Evolutionary conservation across 495 filamentous ascomycete species (phyloP).

Genomic region (Aspergillus cristatus): DNA sequence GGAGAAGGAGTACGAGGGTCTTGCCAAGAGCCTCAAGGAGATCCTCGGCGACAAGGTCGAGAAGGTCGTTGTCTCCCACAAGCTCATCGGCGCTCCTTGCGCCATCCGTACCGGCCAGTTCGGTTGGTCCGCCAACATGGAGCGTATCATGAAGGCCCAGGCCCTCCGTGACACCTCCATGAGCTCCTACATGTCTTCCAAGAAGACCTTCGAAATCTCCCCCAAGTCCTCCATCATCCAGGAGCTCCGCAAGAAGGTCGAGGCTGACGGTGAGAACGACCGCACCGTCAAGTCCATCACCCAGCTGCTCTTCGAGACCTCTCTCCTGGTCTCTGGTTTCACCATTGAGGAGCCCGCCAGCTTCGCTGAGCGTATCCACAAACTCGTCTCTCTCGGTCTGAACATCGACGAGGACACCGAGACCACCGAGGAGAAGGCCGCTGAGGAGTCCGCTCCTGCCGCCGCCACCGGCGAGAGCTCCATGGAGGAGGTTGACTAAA

Average conservation of each 20-base stretch:
- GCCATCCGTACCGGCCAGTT: conserved; percentile 99
- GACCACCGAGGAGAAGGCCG: conserved; percentile 52
- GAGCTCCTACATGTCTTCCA: conserved; percentile 99
- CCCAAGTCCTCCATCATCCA: conserved; percentile 95
- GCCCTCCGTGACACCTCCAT: conserved; percentile 99
- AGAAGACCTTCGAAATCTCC: conserved; percentile 99
- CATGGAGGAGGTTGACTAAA: conserved; percentile 70
- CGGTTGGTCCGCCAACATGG: conserved; percentile 99
- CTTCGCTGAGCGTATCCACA: conserved; percentile 98
- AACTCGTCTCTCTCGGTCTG: conserved; percentile 90
- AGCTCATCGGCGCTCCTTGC: conserved; percentile 90
- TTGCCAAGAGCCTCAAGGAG: conserved; percentile 97
- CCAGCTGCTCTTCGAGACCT: conserved; percentile 96
- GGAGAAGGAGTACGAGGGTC: conserved; percentile 93
- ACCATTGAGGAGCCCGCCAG: conserved; percentile 97
- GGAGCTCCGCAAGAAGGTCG: conserved; percentile 98
- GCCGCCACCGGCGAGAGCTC: conserved; percentile 54
- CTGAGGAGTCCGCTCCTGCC: conserved; percentile 53
- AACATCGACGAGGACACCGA: conserved; percentile 92
- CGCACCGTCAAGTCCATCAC: conserved; percentile 98
- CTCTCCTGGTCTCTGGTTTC: conserved; percentile 95
- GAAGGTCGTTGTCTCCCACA: conserved; percentile 99
- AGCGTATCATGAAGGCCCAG: conserved; percentile 99
- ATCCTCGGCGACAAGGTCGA: conserved; percentile 98
- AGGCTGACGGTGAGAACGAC: conserved; percentile 93